Evolutionary conservation across 352 stramenopile species (phyloP), one percentile per base, ranked within the genome.

Genomic region (Thalassiosira pacifica): DNA sequence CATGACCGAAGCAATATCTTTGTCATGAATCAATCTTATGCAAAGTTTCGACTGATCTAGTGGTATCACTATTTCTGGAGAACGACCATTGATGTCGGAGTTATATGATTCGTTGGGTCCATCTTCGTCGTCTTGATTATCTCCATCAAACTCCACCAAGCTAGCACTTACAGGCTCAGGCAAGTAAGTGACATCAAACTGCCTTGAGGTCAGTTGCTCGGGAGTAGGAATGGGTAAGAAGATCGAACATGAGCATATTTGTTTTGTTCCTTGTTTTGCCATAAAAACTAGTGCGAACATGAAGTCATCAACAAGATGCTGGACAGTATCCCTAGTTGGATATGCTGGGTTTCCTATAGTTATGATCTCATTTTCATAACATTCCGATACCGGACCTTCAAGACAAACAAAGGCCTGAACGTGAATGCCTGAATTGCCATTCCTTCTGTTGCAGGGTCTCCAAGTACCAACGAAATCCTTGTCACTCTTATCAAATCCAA

Each of bases 401-500:
- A 45, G 26, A 40, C 26, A 67, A 3, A 27, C 59, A 67, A 67
- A 45, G 1, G 26, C 6, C 29, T 67, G 59, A 1, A 67, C 59
- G 19, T 45, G 42, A 4, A 45, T n/a, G 5, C 26, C 5, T 1
- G 10, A 45, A 24, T 67, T 67, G 1, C 59, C 59, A 9, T 67
- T 67, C 24, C 19, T 24, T 18, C 59, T 9, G 26, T 67, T 67
- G 59, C 59, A 67, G 3, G 31, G 24, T 2, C 59, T 2, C 59
- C 29, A 45, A 4, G 59, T 45, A 2, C 59, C 26, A 40, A 40
- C 31, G 5, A 67, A 67, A 16, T 67, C 59, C 2, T 0, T 26
- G 22, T 67, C 59, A 45, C 26, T 45, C 29, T 67, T 67, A 27
- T 67, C 59, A 24, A 67, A 45, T 3, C 59, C 59, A 6, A 40